A percentile compares a stretch with the other conserved stretches of the same genome.
These are phyloP conservation scores for Hermanozyma aechmeae DNA, from an alignment of 805 yeast genomes.

Conservation along the genomic window DNA sequence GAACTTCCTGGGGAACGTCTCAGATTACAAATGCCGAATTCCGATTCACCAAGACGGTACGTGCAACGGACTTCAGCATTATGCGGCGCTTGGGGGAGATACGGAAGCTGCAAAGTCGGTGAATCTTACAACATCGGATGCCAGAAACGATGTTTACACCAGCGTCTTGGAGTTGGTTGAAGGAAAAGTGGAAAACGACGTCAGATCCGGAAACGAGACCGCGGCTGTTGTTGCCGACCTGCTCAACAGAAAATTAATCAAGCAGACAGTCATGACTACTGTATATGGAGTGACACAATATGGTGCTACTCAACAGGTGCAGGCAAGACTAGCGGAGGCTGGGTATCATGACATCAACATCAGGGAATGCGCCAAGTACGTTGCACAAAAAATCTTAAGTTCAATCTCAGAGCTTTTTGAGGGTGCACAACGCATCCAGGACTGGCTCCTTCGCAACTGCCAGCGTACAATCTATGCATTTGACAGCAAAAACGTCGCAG, in stretches of 20 bases:
- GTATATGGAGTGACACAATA: conserved; percentile 33
- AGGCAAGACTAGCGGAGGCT: no score
- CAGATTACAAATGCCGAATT: conserved; percentile 17
- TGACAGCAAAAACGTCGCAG: conserved; percentile 9
- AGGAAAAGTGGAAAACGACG: conserved; percentile 4
- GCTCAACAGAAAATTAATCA: conserved; percentile 23
- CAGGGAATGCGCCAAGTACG: conserved; percentile 5
- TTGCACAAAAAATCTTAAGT: conserved; percentile 6
- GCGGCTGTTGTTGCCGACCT: conserved; percentile 1
- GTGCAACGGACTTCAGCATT: conserved; percentile 38
- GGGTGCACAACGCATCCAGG: conserved; percentile 24
- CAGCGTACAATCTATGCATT: conserved; percentile 19
- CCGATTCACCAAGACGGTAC: conserved; percentile 37
- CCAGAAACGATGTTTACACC: conserved; percentile 24
- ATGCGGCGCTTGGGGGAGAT: conserved; percentile 34
- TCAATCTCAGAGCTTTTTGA: conserved; percentile 17
- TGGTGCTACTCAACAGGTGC: conserved; percentile 29
- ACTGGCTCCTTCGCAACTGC: conserved; percentile 26
- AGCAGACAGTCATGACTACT: conserved; percentile 36
- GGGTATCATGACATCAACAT: no score
- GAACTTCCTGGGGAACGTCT: conserved; percentile 7
- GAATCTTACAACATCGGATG: conserved; percentile 18
- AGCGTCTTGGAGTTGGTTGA: conserved; percentile 20
- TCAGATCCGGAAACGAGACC: background rate
- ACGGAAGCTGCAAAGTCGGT: conserved; percentile 29